These are phyloP conservation scores for Ophiorrhiza pumila DNA, from an alignment of 257 asterid species.

Conservation along the genomic window DNA sequence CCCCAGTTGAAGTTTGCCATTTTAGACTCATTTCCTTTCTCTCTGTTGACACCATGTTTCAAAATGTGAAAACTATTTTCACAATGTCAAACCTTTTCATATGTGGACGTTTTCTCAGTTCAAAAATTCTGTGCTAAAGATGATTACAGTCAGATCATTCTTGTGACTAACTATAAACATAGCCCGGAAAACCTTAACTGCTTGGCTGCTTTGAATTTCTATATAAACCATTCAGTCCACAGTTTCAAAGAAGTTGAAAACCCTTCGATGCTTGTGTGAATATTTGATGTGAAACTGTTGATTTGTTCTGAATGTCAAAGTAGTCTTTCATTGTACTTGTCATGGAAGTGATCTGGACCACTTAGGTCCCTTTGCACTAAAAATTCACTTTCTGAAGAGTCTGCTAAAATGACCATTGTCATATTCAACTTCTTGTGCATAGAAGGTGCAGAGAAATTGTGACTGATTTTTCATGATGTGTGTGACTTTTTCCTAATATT, in stretches of 20 bases:
- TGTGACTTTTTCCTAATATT: too few relatives aligned
- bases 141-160: not conserved
- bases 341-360: constrained; percentile 7
- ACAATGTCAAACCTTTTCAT: constrained; percentile 3
- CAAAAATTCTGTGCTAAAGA: constrained; percentile 20
- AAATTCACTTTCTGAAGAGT: not conserved
- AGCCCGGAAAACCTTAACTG: not conserved
- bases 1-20: not conserved
- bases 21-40: not conserved
- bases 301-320: constrained; percentile 11
- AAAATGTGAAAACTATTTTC: constrained; percentile 24
- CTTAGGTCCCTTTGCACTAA: constrained; percentile 40
- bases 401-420: not conserved
- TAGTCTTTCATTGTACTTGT: not conserved
- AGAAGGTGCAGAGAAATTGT: not conserved
- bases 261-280: not conserved
- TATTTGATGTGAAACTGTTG: not conserved
- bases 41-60: not conserved
- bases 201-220: not conserved
- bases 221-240: not conserved
- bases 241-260: too few relatives aligned
- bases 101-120: constrained; percentile 8
- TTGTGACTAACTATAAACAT: too few relatives aligned
- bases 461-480: not conserved
- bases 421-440: not conserved